Percentiles rank a stretch among this genome's conserved stretches.
phyloP scores from a whole-genome alignment of 495 filamentous ascomycete species.

The Tuber brumale region DNA sequence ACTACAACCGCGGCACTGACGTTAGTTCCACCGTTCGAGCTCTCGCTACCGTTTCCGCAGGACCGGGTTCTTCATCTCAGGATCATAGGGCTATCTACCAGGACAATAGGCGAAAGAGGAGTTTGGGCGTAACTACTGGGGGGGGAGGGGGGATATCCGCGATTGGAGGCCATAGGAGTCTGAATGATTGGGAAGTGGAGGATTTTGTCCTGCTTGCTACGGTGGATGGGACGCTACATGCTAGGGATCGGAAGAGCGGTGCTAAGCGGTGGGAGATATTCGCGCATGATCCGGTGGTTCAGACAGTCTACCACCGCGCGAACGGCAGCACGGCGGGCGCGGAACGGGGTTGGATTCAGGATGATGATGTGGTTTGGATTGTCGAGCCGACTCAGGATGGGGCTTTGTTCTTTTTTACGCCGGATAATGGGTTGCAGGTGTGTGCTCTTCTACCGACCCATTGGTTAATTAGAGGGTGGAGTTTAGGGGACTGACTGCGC shows the following conservation, averaged over 20 bases:
- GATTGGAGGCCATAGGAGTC: conserved; percentile 5
- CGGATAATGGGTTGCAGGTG: conserved; percentile 45
- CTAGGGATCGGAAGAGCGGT: conserved; percentile 81
- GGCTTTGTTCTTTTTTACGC: conserved; percentile 78
- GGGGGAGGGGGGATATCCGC: neutral
- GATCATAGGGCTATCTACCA: neutral
- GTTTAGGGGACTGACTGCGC: neutral
- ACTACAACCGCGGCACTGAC: neutral
- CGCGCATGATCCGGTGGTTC: conserved; percentile 76
- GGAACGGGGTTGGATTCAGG: conserved; percentile 49
- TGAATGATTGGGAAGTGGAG: conserved; percentile 99
- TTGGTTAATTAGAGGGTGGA: neutral
- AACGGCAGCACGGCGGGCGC: conserved; percentile 54
- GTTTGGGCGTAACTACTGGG: neutral
- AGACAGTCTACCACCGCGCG: conserved; percentile 73
- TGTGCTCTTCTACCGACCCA: conserved; percentile 17
- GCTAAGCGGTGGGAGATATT: conserved; percentile 74
- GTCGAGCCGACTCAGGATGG: conserved; percentile 89
- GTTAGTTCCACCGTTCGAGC: conserved; percentile 1
- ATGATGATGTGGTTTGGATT: conserved; percentile 90
- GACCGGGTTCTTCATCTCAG: neutral
- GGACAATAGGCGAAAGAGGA: neutral
- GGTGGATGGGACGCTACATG: conserved; percentile 93
- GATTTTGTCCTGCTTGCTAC: conserved; percentile 99
- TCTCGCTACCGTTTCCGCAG: neutral